Base-by-base conservation (phyloP, 1,139 yeast species). In the Nakaseomyces sp. region DNA sequence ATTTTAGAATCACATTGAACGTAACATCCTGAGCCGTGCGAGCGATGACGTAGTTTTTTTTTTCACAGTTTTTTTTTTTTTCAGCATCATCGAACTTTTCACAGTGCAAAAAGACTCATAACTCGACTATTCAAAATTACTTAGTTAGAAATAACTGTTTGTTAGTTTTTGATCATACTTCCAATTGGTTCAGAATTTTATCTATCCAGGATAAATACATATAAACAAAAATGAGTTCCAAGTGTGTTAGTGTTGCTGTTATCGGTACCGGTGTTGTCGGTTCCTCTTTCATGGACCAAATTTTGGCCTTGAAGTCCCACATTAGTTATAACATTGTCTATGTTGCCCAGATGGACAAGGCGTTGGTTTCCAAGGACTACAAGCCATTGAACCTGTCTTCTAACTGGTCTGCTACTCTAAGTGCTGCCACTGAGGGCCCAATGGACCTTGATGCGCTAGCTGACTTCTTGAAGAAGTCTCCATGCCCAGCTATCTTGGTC, bases 261-360 rank as follows among this genome's bases (percentile, higher is more conserved):
- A 73, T 76, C 51, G 64, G 65, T 47, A 81, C 96, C 42, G 97
- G 97, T 55, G 91, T 88, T 43, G 97, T 91, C 49, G 99, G 99
- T 47, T 75, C 93, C 30, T 88, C 96, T 43, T 87, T 87, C 68
- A 71, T 91, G 65, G 77, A 77, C 58, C 93, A 83, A 68, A 72
- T 89, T 54, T 71, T 74, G 51, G 51, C 57, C 37, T 51, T 69
- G 46, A 60, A 77, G 28, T 61, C 65, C 19, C 57, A 70, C 36
- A 73, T 83, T 54, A 68, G 71, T 37, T 87, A 80, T 71, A 83
- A 87, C 55, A 83, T 91, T 29, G 79, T 91, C 40, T 74, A 85
- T 54, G 74, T 91, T 49, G 88, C 96, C 42, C 81, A 86, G 56
- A 73, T 88, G 25, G 67, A 72, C 46, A 81, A 77, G 56, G 84